Evolutionary conservation across 306 rosid genomes (phyloP), one percentile per base, ranked within the genome.

Genomic region (Rubus idaeus): DNA sequence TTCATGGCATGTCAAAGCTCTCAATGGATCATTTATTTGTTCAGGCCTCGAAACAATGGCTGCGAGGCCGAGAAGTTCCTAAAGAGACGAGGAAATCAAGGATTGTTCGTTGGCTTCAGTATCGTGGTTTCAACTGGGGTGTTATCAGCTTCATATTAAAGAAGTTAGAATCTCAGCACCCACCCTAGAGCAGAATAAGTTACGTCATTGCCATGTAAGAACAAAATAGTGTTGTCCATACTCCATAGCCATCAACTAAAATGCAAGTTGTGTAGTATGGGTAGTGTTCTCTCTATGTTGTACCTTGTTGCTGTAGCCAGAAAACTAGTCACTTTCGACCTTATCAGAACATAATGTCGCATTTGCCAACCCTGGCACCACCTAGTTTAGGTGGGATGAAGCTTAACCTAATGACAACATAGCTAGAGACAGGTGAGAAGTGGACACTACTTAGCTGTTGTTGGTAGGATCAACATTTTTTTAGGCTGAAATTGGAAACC

Each of bases 41-140:
- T 79, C 92, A 84, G 82, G 96, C 92, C 88, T 89, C 96, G 58
- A 92, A 90, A 84, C 97, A 88, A 80, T 92, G 98, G 98, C 77
- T 75, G 45, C 88, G 91, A 74, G 86, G 92, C 26, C 82, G 26
- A 8, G 86, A 92, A 53, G 88, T 78, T 10, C 81, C 92, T 1
- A 77, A 68, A 80, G 96, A 90, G 86, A 95, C 84, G 58, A 92
- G 98, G 56, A 95, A 89, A 77, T 55, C 89, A 35, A 82, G 98
- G 87, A 87, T 93, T 26, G 76, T 89, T 41, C 70, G 86, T 68
- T 93, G 98, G 98, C 98, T 91, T 82, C 94, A 88, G 65, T 93
- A 93, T 70, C 93, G 93, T 23, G 95, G 95, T 13, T 91, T 91
- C 71, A 80, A 78, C 79, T 93, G 98, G 96, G 90, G 68, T 78